Percentiles rank a stretch among this genome's conserved stretches.
phyloP scores from a whole-genome alignment of 2,329 filamentous ascomycete species.

The Fusarium globosum region DNA sequence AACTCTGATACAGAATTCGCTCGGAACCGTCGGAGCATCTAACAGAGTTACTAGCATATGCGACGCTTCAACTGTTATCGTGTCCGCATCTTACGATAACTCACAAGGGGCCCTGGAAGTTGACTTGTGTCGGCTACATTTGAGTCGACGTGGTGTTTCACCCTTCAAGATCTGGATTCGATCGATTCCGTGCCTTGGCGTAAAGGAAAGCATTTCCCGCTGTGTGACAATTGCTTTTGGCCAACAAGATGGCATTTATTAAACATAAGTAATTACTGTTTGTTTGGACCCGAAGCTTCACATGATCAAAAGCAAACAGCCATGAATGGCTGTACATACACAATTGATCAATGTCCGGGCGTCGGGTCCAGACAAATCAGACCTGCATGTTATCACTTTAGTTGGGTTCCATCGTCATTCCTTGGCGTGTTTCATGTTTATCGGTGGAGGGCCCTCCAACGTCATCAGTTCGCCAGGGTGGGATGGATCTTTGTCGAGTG shows the following conservation, averaged over 20 bases:
- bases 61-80: conserved; percentile 16
- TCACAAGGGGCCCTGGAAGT: conserved; percentile 10
- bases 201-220: conserved; percentile 6
- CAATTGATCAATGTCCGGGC: background rate
- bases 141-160: conserved; percentile 27
- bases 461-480: conserved; percentile 19
- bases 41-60: background rate
- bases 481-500: conserved; percentile 14
- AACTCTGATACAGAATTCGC: background rate
- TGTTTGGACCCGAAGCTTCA: background rate
- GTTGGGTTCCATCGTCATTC: background rate
- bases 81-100: conserved; percentile 30
- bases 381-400: background rate
- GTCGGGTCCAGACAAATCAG: background rate
- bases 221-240: conserved; percentile 2
- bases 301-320: conserved; percentile 1
- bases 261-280: background rate
- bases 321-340: background rate
- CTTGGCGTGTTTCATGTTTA: conserved; percentile 39
- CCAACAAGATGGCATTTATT: background rate
- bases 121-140: background rate
- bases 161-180: conserved; percentile 31
- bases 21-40: conserved; percentile 5
- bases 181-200: conserved; percentile 5
- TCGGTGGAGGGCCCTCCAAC: conserved; percentile 16